Evolutionary conservation across 495 filamentous ascomycete species (phyloP).

Genomic region (Penicillium paxilli): DNA sequence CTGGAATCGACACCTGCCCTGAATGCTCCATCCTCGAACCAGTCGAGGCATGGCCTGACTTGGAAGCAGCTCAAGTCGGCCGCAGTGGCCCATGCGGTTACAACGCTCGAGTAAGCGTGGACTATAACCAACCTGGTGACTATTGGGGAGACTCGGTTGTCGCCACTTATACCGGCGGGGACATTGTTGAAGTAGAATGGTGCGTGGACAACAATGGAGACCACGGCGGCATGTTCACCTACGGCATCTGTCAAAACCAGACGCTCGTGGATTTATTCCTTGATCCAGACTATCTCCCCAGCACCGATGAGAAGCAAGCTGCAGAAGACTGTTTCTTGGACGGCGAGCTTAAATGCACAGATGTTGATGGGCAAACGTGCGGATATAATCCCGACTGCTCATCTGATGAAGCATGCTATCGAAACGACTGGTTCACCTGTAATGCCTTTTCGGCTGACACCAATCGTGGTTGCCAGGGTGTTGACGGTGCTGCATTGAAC

Average conservation of each 20-base stretch:
- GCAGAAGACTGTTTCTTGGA: slow-evolving; percentile 55
- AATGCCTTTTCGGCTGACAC: slow-evolving; percentile 40
- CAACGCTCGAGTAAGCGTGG: slow-evolving; percentile 54
- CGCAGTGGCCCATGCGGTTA: slow-evolving; percentile 57
- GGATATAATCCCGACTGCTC: slow-evolving; percentile 53
- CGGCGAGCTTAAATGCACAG: slow-evolving; percentile 49
- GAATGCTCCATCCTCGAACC: slow-evolving; percentile 60
- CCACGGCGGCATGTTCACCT: slow-evolving; percentile 60
- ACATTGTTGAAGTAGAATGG: slow-evolving; percentile 53
- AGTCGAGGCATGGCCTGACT: slow-evolving; percentile 51
- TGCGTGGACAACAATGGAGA: slow-evolving; percentile 61
- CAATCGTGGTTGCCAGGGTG: slow-evolving; percentile 44
- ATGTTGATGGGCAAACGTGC: slow-evolving; percentile 53
- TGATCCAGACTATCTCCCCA: slow-evolving; percentile 50
- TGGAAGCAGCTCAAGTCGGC: slow-evolving; percentile 45
- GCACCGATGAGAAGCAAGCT: slow-evolving; percentile 53
- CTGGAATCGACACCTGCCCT: slow-evolving; percentile 52
- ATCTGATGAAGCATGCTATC: slow-evolving; percentile 44
- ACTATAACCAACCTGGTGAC: slow-evolving; percentile 52
- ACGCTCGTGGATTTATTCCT: slow-evolving; percentile 52
- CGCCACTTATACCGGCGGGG: slow-evolving; percentile 45
- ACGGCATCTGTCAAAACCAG: slow-evolving; percentile 57
- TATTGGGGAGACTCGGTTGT: slow-evolving; percentile 48
- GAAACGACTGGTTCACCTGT: slow-evolving; percentile 61
- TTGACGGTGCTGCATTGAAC: slow-evolving; percentile 45